Evolutionary conservation across 371 early-diverging fungal genomes (phyloP), one percentile per base, ranked within the genome.

Genomic region (Apophysomyces elegans): DNA sequence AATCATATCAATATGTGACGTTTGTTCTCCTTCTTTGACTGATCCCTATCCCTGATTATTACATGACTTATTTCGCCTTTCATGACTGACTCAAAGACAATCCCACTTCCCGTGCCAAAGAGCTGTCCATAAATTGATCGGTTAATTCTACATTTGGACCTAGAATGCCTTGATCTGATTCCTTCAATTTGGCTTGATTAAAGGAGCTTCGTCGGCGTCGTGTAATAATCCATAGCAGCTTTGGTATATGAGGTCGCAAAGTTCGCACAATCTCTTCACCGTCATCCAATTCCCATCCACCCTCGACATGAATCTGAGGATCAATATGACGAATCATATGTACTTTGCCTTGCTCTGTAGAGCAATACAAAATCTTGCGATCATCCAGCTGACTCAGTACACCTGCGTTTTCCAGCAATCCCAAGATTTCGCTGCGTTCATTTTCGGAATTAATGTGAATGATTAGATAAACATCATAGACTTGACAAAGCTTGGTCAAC

Each of bases 211-310:
- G 67, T 67, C 74, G 70, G 56, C 77, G 67, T 39, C 72, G 70
- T 41, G 77, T 74, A 54, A 79, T 71, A 12, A 80, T 56, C 84
- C 84, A 83, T 1, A 83, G 47, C 21, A 83, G 60, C 45, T 77
- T 78, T 13, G 66, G 47, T 5, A 83, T 70, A 71, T 76, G 78
- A 1, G 78, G 77, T 11, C 74, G 69, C 21, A 83, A 44, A 41
- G 70, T 72, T 12, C 74, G 73, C 0, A 83, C 77, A 58, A 80
- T 78, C 1, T 83, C 78, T 46, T 80, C 81, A 2, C 84, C 84
- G 61, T 83, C 84, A 62, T 83, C 84, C 38, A 64, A 59, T 64
- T 83, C 84, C 81, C 84, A 80, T 8, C 84, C 84, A 14, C 84
- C 84, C 74, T 83, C 84, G 36, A 83, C 70, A 58, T 83, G 84